Evolutionary conservation across 306 rosid species (phyloP), one percentile per base, ranked within the genome.

Genomic region (Mimosa pudica): DNA sequence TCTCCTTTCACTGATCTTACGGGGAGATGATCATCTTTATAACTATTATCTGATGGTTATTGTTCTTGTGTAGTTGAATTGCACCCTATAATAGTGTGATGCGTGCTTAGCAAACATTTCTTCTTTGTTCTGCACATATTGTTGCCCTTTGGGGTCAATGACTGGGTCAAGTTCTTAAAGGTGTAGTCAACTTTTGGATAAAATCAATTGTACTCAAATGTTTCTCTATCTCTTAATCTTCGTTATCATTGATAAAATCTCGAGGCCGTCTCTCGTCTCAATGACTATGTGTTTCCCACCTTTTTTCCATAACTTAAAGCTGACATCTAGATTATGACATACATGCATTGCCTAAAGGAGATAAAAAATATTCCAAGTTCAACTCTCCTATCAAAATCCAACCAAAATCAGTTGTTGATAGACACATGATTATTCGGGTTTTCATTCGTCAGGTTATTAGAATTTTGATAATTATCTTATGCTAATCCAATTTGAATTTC

Each of bases 1-100:
- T 58, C 24, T 6, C 68, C 68, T 16, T 47, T 71, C 44, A 71
- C 75, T 8, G 12, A 48, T 1, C 61, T 71, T 18, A 71, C 60
- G 3, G 86, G 87, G 48, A 75, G 87, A 71, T 70, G 74, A 36
- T 10, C 4, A 5, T 38, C 38, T 9, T 5, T 30, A 38, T 38
- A 38, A 14, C 16, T n/a, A 16, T 3, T n/a, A 55, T 4, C 61
- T 6, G 60, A 49, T 13, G 17, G 55, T 49, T 49, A 14, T 49
- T 49, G 6, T 55, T 55, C 61, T 55, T 7, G 63, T 8, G 32
- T 8, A 24, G 1, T 9, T 20, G 20, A 58, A 58, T 18, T 2
- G 13, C 64, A 18, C 12, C 64, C 12, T 18, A n/a, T 4, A 14
- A 36, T n/a, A 36, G 47, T 33, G 47, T 36, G 11, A 38, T 66